Conservation (phyloP, 805 yeast species). For the Sugiyamaella mastotermitis region DNA sequence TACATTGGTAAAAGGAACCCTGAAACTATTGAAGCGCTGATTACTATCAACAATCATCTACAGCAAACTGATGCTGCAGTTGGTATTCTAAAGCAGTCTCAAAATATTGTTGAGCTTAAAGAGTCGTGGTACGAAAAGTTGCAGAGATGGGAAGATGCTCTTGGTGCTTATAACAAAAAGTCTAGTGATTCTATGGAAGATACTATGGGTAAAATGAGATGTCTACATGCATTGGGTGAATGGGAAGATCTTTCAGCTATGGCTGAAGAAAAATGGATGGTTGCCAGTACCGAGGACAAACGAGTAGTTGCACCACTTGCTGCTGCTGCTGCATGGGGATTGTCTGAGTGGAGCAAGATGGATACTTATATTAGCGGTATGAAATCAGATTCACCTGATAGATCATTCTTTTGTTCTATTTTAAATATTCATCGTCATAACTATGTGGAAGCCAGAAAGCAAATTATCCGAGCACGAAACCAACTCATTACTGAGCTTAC, state of each 20-base stretch:
- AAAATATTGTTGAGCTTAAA: slow-evolving; percentile 67
- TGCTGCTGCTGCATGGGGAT: slow-evolving; percentile 98
- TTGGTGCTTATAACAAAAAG: slow-evolving; percentile 66
- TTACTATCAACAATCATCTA: slow-evolving; percentile 85
- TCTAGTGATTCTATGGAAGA: slow-evolving; percentile 68
- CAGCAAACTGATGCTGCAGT: slow-evolving; percentile 98
- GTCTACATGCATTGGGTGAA: slow-evolving; percentile 96
- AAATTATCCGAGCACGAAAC: slow-evolving; percentile 81
- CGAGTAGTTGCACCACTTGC: slow-evolving; percentile 93
- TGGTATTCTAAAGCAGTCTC: slow-evolving; percentile 70
- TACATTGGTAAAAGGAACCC: slow-evolving; percentile 91
- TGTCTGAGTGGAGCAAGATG: slow-evolving; percentile 95
- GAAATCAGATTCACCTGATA: slow-evolving; percentile 89
- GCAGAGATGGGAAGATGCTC: slow-evolving; percentile 97
- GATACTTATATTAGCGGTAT: slow-evolving; percentile 84
- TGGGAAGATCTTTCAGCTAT: slow-evolving; percentile 89
- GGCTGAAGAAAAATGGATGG: slow-evolving; percentile 81
- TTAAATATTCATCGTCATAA: slow-evolving; percentile 78
- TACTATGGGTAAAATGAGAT: slow-evolving; percentile 96
- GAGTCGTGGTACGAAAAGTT: slow-evolving; percentile 98
- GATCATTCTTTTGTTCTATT: slow-evolving; percentile 91
- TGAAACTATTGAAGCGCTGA: slow-evolving; percentile 85
- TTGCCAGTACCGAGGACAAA: slow-evolving; percentile 63
- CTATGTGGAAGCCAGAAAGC: slow-evolving; percentile 71
- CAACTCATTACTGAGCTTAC: slow-evolving; percentile 87